A percentile compares a stretch with the other conserved stretches of the same genome.
Evolutionary conservation across 176 grass and related monocot species (phyloP).

Genomic region (Aegilops umbellulata): DNA sequence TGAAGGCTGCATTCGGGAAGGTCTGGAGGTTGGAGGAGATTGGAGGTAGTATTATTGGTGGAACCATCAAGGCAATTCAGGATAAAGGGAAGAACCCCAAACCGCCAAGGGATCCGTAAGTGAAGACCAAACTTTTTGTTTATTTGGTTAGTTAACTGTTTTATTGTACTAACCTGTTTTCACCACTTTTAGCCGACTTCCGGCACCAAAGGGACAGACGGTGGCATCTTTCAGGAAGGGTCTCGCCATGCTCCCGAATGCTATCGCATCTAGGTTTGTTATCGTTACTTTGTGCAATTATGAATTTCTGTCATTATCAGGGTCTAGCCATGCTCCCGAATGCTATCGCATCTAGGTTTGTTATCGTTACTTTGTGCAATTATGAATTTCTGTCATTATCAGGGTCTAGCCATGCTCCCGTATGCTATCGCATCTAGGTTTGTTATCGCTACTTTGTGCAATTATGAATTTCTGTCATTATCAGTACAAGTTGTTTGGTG

Average conservation of each 20-base stretch:
- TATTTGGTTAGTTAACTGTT: not conserved
- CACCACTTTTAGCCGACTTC: slow-evolving; percentile 52
- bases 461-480: not conserved
- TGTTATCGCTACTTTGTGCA: slow-evolving; percentile 15
- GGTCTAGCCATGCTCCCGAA: slow-evolving; percentile 86
- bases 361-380: slow-evolving; percentile 13
- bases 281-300: slow-evolving; percentile 7
- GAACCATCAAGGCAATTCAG: slow-evolving; percentile 90
- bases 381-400: not conserved
- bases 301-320: slow-evolving; percentile 25
- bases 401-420: slow-evolving; percentile 86
- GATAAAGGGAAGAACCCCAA: slow-evolving; percentile 65
- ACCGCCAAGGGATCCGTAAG: slow-evolving; percentile 72
- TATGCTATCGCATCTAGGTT: slow-evolving; percentile 88
- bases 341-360: slow-evolving; percentile 82
- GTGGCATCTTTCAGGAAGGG: slow-evolving; percentile 95
- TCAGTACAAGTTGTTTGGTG: not conserved
- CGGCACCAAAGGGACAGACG: slow-evolving; percentile 88
- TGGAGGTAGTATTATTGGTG: slow-evolving; percentile 89
- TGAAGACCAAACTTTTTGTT: not conserved
- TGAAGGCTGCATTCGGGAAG: slow-evolving; percentile 97
- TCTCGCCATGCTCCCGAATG: slow-evolving; percentile 83
- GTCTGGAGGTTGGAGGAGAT: slow-evolving; percentile 79
- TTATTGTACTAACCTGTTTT: not conserved
- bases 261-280: slow-evolving; percentile 77